A percentile compares a stretch with the other conserved stretches of the same genome.
phyloP scores from a whole-genome alignment of 116 monocot species.

The Trichopus zeylanicus region DNA sequence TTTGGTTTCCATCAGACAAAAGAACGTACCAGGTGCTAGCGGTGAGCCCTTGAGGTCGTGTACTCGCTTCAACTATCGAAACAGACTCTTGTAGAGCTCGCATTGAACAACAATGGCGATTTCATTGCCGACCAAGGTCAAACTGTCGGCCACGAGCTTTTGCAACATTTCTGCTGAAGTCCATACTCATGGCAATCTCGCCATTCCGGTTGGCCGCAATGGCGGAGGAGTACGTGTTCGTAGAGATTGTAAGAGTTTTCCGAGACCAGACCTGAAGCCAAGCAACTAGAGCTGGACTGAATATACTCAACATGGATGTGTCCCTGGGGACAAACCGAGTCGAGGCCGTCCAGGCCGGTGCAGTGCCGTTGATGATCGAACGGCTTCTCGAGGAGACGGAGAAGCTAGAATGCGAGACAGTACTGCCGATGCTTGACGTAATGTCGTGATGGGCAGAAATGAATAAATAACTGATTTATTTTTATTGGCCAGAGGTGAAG shows the following conservation, averaged over 20 bases:
- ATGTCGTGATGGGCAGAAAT: constrained; percentile 57
- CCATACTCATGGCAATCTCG: constrained; percentile 7
- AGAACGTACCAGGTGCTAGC: not conserved
- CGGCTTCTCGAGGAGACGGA: constrained; percentile 31
- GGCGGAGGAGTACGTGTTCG: constrained; percentile 17
- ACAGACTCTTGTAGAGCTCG: constrained; percentile 14
- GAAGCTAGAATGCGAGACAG: constrained; percentile 28
- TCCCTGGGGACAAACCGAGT: constrained; percentile 40
- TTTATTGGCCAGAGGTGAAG: too few species aligned
- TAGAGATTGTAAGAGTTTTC: constrained; percentile 32
- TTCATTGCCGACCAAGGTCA: constrained; percentile 11
- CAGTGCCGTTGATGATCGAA: constrained; percentile 42
- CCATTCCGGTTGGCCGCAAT: constrained; percentile 4
- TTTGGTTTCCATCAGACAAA: constrained; percentile 22
- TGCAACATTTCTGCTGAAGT: constrained; percentile 29
- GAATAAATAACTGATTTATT: too few species aligned
- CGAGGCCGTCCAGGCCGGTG: constrained; percentile 29
- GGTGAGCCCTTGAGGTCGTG: constrained; percentile 41
- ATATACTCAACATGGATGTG: constrained; percentile 12
- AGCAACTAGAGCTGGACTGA: constrained; percentile 32
- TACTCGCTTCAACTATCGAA: constrained; percentile 29
- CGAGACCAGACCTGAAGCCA: constrained; percentile 28
- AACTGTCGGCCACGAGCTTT: constrained; percentile 29
- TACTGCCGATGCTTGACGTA: constrained; percentile 34
- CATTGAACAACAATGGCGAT: constrained; percentile 8